A percentile compares a stretch with the other conserved stretches of the same genome.
Evolutionary conservation across 495 filamentous ascomycete genomes (phyloP).

Genomic region (Podospora sp.): DNA sequence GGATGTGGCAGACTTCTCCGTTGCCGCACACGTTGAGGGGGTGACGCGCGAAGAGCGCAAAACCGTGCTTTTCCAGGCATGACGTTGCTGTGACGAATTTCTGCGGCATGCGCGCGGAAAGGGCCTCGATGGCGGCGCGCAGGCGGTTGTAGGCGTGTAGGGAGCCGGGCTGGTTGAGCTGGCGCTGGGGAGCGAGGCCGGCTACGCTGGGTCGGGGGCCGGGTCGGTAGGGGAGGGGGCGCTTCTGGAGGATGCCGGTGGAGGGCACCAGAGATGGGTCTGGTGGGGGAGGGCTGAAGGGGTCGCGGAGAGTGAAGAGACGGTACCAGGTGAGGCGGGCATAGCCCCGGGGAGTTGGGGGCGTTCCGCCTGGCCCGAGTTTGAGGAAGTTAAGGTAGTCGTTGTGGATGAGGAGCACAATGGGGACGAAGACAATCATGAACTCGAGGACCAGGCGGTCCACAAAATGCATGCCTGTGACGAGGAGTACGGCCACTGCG

Average conservation of each 20-base stretch:
- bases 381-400: conserved; percentile 78
- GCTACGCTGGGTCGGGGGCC: conserved; percentile 65
- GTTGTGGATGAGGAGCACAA: conserved; percentile 62
- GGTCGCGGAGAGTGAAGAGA: conserved; percentile 61
- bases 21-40: conserved; percentile 65
- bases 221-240: conserved; percentile 57
- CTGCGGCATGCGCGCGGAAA: conserved; percentile 51
- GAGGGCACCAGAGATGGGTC: conserved; percentile 40
- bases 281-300: conserved; percentile 48
- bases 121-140: conserved; percentile 48
- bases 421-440: conserved; percentile 52
- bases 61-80: conserved; percentile 78
- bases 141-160: conserved; percentile 55
- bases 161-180: conserved; percentile 65
- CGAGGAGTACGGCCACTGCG: conserved; percentile 45
- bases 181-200: conserved; percentile 80
- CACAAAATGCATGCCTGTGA: conserved; percentile 53
- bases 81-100: conserved; percentile 64
- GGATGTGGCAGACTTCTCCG: conserved; percentile 81
- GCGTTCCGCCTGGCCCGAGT: conserved; percentile 81
- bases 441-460: conserved; percentile 48
- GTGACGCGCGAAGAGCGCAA: conserved; percentile 67
- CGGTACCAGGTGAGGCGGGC: conserved; percentile 65
- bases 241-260: conserved; percentile 40
- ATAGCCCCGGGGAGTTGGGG: conserved; percentile 72